These are phyloP conservation scores for Cordia subcordata DNA, from an alignment of 257 asterid species.

Conservation along the genomic window DNA sequence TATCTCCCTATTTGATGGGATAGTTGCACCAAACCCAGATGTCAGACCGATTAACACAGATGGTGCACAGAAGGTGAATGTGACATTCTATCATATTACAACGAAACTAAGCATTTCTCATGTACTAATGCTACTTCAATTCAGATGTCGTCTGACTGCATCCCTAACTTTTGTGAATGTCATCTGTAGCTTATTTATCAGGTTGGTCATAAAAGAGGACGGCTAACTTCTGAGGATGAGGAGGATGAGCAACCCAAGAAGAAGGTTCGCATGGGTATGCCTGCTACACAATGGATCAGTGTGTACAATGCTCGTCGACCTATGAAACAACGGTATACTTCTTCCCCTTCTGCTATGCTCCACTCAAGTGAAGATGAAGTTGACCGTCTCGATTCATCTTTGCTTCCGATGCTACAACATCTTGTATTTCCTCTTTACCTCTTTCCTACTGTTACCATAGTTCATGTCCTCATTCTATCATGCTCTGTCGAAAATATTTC, in stretches of 20 bases:
- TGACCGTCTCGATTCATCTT: too few relatives aligned
- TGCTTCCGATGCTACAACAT: too few relatives aligned
- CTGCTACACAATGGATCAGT: slow-evolving; percentile 9
- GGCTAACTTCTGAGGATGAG: background rate
- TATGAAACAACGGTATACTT: slow-evolving; percentile 4
- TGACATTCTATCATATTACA: background rate
- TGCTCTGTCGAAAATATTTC: background rate
- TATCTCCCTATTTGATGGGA: background rate
- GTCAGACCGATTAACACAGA: slow-evolving; percentile 1
- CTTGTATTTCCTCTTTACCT: too few relatives aligned
- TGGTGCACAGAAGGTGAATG: slow-evolving; percentile 2
- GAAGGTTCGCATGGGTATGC: slow-evolving; percentile 5
- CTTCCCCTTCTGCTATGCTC: too few relatives aligned
- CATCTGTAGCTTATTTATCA: background rate
- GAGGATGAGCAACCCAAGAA: background rate
- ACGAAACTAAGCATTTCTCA: background rate
- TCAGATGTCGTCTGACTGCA: background rate
- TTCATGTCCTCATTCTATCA: background rate
- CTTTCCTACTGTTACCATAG: too few relatives aligned
- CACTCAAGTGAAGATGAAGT: too few relatives aligned
- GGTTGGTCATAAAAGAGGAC: slow-evolving; percentile 7
- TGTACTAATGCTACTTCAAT: background rate
- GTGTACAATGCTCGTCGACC: slow-evolving; percentile 7
- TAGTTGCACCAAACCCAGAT: slow-evolving; percentile 3
- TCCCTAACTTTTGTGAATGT: background rate